Conservation (phyloP, 768 basidiomycete species). For the Porphyrellus cyaneotinctus region DNA sequence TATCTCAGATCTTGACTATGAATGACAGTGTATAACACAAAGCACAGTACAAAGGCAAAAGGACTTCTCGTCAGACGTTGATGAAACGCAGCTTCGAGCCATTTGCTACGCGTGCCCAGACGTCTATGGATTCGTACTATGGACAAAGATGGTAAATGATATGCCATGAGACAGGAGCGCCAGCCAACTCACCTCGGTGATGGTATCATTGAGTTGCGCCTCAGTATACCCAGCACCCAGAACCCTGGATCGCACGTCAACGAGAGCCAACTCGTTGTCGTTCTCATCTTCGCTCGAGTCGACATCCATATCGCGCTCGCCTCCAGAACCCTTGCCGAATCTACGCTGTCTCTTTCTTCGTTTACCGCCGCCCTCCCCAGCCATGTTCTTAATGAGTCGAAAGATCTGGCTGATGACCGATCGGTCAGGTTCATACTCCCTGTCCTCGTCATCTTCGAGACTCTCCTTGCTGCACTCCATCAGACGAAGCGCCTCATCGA, state of each 20-base stretch:
- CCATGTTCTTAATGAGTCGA: conserved; percentile 88
- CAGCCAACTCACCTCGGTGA: conserved; percentile 57
- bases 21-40: conserved; percentile 15
- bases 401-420: conserved; percentile 83
- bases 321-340: conserved; percentile 64
- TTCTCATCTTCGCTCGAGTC: conserved; percentile 68
- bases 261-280: conserved; percentile 72
- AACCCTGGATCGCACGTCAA: conserved; percentile 84
- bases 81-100: conserved; percentile 77
- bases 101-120: conserved; percentile 80
- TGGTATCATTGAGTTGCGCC: conserved; percentile 81
- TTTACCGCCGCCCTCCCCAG: conserved; percentile 39
- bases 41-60: not conserved
- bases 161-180: not conserved
- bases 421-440: conserved; percentile 66
- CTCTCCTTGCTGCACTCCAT: conserved; percentile 98
- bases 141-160: conserved; percentile 10
- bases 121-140: conserved; percentile 84
- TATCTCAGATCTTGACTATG: too few relatives aligned
- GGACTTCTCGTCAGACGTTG: conserved; percentile 17
- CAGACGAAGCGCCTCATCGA: conserved; percentile 92
- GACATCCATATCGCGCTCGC: conserved; percentile 66
- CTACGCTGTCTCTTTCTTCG: conserved; percentile 45
- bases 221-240: conserved; percentile 89
- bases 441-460: conserved; percentile 74